Evolutionary conservation across 306 rosid genomes (phyloP).

Genomic region (Trifolium dubium): DNA sequence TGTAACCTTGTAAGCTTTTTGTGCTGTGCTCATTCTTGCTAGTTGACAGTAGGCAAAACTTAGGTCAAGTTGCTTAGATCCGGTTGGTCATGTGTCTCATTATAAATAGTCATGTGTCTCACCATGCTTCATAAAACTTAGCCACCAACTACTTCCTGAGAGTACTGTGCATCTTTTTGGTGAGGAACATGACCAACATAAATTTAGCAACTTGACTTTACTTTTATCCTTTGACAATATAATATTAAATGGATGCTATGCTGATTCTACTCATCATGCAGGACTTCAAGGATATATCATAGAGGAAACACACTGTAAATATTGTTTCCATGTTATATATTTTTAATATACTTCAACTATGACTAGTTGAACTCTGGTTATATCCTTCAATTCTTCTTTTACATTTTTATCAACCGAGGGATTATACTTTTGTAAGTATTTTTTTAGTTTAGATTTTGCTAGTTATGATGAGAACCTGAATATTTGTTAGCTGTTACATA

Average conservation of each 20-base stretch:
- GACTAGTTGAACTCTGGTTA: not conserved
- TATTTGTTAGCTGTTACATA: not conserved
- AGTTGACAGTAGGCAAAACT: not conserved
- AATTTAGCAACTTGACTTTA: not conserved
- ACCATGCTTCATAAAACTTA: no score
- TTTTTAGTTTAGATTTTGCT: constrained; percentile 39
- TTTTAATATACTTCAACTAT: constrained; percentile 24
- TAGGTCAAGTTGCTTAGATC: not conserved
- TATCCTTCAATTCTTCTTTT: constrained; percentile 6
- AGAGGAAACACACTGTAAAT: constrained; percentile 54
- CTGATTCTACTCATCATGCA: constrained; percentile 45
- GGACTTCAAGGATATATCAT: constrained; percentile 38
- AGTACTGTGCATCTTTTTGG: no score
- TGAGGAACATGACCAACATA: not conserved
- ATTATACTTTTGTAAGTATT: constrained; percentile 35
- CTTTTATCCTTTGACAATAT: not conserved
- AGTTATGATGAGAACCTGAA: constrained; percentile 17
- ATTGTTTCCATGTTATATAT: not conserved
- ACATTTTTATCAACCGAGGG: not conserved
- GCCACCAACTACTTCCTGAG: no score
- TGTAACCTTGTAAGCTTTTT: constrained; percentile 36
- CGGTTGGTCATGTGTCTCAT: not conserved
- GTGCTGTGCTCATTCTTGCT: constrained; percentile 28
- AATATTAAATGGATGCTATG: constrained; percentile 1
- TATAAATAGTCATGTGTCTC: not conserved